A percentile compares a stretch with the other conserved stretches of the same genome.
Evolutionary conservation across 352 stramenopile species (phyloP).

Genomic region (Globisporangium mamillatum): DNA sequence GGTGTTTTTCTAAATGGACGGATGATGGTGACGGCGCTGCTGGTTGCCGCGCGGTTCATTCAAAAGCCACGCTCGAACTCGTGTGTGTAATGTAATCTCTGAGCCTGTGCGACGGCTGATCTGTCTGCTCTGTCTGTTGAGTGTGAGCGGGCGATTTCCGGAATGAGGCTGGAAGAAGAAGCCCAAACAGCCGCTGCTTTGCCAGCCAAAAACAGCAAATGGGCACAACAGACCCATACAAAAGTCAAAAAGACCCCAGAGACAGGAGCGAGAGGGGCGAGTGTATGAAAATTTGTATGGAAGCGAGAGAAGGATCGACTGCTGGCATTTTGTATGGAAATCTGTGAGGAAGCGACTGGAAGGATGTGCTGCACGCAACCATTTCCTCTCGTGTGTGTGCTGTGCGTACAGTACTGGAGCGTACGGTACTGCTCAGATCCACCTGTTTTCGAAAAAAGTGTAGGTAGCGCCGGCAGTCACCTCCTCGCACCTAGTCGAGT

Average conservation of each 20-base stretch:
- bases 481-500: neutral
- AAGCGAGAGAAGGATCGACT: neutral
- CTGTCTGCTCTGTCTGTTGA: neutral
- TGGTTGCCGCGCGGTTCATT: neutral
- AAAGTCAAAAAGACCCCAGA: neutral
- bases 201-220: neutral
- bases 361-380: no score
- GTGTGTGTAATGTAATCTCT: neutral
- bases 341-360: no score
- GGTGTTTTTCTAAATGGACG: neutral
- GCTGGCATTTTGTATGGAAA: no score
- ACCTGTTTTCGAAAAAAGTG: neutral
- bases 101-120: neutral
- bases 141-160: neutral
- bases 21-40: neutral
- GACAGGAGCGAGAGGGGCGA: neutral
- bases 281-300: neutral
- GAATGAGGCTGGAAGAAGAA: constrained; percentile 3
- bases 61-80: neutral
- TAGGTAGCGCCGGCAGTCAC: neutral
- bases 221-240: neutral
- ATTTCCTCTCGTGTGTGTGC: no score
- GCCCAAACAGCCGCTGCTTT: neutral
- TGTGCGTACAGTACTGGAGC: neutral
- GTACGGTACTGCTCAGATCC: neutral